Percentiles rank a stretch among this genome's conserved stretches.
Evolutionary conservation across 306 rosid genomes (phyloP).

Genomic region (Arachis stenosperma): DNA sequence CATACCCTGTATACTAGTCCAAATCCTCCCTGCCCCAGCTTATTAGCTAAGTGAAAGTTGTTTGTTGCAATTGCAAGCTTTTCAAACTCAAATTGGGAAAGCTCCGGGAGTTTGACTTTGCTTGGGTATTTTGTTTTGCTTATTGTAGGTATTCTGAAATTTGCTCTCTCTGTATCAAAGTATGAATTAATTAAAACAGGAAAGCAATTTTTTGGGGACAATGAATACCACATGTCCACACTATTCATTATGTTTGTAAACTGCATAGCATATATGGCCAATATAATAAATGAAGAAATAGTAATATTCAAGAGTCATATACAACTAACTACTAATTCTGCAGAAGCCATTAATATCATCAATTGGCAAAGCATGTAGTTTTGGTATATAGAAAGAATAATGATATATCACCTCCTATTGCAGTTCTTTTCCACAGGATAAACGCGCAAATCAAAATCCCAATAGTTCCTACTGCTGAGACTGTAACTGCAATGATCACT

Average conservation of each 20-base stretch:
- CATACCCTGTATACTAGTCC: conserved; percentile 7
- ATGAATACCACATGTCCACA: too few species aligned
- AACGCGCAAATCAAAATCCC: background rate
- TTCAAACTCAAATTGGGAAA: background rate
- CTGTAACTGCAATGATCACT: background rate
- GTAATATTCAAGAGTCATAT: too few species aligned
- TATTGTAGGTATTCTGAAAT: background rate
- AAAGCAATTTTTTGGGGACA: too few species aligned
- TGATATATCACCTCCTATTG: background rate
- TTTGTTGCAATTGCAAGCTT: background rate
- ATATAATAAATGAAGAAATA: too few species aligned
- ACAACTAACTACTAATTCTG: too few species aligned
- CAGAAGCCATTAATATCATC: too few species aligned
- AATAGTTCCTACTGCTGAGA: conserved; percentile 3
- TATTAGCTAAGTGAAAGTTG: background rate
- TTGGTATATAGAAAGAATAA: too few species aligned
- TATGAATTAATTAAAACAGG: background rate
- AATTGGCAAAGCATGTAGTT: too few species aligned
- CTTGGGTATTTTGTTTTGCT: background rate
- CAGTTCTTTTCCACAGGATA: background rate
- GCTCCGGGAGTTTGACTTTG: background rate
- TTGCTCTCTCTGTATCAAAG: background rate
- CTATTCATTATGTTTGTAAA: too few species aligned
- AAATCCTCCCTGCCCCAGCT: conserved; percentile 12
- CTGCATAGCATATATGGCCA: too few species aligned